Evolutionary conservation across 1,284 basidiomycete genomes (phyloP).

Genomic region (Amylostereum chailletii): DNA sequence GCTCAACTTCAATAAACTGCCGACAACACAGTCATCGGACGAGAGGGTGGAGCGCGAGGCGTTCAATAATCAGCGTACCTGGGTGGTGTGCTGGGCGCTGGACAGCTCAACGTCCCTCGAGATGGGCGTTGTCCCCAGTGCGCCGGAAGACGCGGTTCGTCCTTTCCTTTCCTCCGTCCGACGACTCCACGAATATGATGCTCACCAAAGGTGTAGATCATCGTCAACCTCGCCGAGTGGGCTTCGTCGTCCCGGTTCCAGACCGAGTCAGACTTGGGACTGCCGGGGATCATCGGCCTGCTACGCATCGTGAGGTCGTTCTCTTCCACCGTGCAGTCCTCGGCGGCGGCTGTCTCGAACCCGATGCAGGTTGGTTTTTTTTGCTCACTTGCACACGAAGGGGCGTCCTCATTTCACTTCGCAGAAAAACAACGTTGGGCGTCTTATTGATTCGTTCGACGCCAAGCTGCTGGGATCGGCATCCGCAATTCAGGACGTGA

Average conservation of each 20-base stretch:
- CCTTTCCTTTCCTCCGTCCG: not conserved
- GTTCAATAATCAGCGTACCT: slow-evolving; percentile 36
- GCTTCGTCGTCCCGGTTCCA: slow-evolving; percentile 20
- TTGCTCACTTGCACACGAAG: slow-evolving; percentile 12
- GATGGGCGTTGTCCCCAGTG: slow-evolving; percentile 36
- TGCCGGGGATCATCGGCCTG: slow-evolving; percentile 22
- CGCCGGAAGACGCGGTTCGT: slow-evolving; percentile 31
- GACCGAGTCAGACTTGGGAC: slow-evolving; percentile 19
- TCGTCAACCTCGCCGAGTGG: slow-evolving; percentile 16
- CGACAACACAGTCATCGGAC: slow-evolving; percentile 21
- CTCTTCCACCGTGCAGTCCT: slow-evolving; percentile 9
- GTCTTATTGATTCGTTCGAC: not conserved
- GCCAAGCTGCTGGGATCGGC: not conserved
- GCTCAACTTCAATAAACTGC: slow-evolving; percentile 33
- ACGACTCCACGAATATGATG: slow-evolving; percentile 14
- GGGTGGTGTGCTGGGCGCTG: slow-evolving; percentile 37
- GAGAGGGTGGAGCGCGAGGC: slow-evolving; percentile 34
- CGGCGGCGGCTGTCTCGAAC: not conserved
- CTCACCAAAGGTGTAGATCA: slow-evolving; percentile 14
- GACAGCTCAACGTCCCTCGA: slow-evolving; percentile 34
- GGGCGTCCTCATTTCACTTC: slow-evolving; percentile 1
- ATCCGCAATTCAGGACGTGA: slow-evolving; percentile 25
- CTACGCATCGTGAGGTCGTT: slow-evolving; percentile 24
- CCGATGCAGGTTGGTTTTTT: slow-evolving; percentile 3
- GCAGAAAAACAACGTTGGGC: slow-evolving; percentile 12